These are phyloP conservation scores for Aschersonia sp. DNA, from an alignment of 2,329 filamentous ascomycete species.

Conservation along the genomic window DNA sequence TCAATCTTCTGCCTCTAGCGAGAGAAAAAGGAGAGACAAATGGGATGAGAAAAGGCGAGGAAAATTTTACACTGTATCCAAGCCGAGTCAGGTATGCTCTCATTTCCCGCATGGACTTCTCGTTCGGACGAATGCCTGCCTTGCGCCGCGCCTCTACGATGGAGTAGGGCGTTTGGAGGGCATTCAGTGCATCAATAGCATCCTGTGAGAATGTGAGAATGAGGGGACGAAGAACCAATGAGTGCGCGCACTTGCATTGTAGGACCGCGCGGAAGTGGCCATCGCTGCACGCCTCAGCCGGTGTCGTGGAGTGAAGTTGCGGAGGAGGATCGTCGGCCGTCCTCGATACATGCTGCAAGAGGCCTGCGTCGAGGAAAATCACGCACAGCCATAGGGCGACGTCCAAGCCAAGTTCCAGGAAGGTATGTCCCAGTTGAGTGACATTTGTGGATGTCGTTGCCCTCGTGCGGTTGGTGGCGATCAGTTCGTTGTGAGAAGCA, in stretches of 20 bases:
- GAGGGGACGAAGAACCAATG: not conserved
- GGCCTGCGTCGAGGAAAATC: too few species aligned
- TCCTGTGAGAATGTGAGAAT: conserved; percentile 37
- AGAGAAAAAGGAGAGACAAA: not conserved
- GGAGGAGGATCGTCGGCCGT: conserved; percentile 11
- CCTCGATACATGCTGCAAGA: conserved; percentile 15
- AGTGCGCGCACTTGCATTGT: conserved; percentile 14
- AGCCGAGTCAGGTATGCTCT: conserved; percentile 60
- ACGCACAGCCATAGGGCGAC: too few species aligned
- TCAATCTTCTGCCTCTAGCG: too few species aligned
- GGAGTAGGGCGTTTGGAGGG: conserved; percentile 76
- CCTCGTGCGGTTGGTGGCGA: too few species aligned
- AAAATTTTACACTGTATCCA: conserved; percentile 49
- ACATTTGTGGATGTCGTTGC: too few species aligned
- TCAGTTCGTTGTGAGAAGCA: too few species aligned
- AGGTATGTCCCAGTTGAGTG: too few species aligned
- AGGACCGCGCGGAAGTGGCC: conserved; percentile 15
- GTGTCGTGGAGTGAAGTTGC: conserved; percentile 7
- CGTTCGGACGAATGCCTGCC: conserved; percentile 57
- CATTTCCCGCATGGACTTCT: conserved; percentile 62
- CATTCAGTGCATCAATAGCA: conserved; percentile 74
- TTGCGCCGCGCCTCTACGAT: conserved; percentile 66
- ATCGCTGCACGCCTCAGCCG: conserved; percentile 10
- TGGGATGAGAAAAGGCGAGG: not conserved
- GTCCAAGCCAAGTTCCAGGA: too few species aligned